These are phyloP conservation scores for Rubus idaeus DNA, from an alignment of 306 rosid species.

Conservation along the genomic window DNA sequence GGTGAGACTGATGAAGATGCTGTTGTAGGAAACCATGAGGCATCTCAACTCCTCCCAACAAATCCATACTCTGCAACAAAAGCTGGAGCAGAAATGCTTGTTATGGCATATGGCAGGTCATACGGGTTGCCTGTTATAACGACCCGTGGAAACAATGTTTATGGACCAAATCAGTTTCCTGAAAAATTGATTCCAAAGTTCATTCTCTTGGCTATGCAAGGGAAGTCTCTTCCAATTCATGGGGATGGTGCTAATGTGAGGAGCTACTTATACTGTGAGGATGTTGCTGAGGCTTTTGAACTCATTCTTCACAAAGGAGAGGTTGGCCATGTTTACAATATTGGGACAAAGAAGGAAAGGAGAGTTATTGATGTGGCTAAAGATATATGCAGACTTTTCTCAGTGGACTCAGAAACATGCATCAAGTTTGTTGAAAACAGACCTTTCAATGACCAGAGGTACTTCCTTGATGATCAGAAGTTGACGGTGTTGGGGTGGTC, in stretches of 20 bases:
- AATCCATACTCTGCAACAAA: slow-evolving; percentile 93
- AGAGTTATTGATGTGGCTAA: slow-evolving; percentile 87
- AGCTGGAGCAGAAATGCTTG: slow-evolving; percentile 97
- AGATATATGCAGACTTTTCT: slow-evolving; percentile 74
- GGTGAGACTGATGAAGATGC: slow-evolving; percentile 97
- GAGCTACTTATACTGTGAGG: slow-evolving; percentile 86
- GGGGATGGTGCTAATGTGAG: slow-evolving; percentile 95
- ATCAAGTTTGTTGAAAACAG: slow-evolving; percentile 89
- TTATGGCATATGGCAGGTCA: slow-evolving; percentile 91
- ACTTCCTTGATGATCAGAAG: slow-evolving; percentile 85
- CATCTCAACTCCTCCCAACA: slow-evolving; percentile 91
- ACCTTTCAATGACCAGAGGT: slow-evolving; percentile 88
- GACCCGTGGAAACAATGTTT: slow-evolving; percentile 88
- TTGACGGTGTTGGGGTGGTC: slow-evolving; percentile 80
- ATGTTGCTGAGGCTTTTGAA: slow-evolving; percentile 95
- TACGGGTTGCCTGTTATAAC: slow-evolving; percentile 89
- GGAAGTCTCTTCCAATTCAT: slow-evolving; percentile 85
- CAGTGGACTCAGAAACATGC: slow-evolving; percentile 51
- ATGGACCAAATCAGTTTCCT: slow-evolving; percentile 91
- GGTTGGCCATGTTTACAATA: slow-evolving; percentile 92
- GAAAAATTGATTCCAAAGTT: slow-evolving; percentile 90
- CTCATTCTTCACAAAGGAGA: slow-evolving; percentile 90
- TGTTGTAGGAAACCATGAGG: slow-evolving; percentile 87
- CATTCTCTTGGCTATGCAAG: slow-evolving; percentile 85
- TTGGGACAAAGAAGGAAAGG: slow-evolving; percentile 85